Evolutionary conservation across 192 early-diverging fungal genomes (phyloP), one percentile per base, ranked within the genome.

Genomic region (Dissophora ornata): DNA sequence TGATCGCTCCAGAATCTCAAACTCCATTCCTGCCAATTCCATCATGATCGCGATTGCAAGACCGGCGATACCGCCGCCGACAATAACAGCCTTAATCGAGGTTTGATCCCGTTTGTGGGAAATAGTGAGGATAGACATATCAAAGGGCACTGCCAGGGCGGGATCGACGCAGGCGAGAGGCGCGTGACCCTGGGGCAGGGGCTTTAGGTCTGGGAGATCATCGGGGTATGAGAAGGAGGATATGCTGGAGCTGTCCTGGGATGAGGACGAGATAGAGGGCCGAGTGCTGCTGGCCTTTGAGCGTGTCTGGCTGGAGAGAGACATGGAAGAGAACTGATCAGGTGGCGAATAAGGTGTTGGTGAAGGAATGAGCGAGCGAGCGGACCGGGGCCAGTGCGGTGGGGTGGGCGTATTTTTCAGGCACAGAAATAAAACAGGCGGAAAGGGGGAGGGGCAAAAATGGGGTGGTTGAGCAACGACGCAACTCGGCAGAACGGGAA

Each of bases 21-120:
- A 80, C 33, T 80, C 79, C 16, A 80, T 80, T 8, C 71, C 64
- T 1, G 65, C 79, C n/a, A 55, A n/a, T 16, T 64, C 59, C 56
- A 80, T 73, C 64, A 61, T 62, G 51, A 74, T 62, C 30, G 79
- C 79, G 13, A 69, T 41, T 0, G 79, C 45, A 1, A 67, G 66
- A 18, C 79, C 79, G 16, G 65, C 52, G 32, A 80, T 67, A n/a
- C 69, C 63, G 10, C 65, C 79, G 4, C 79, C 79, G 2, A 80
- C 70, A 40, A 80, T 74, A 24, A 74, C 18, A 33, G 79, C 79
- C 48, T 69, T 80, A 46, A 79, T n/a, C 3, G 60, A 29, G 38
- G 28, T 63, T 15, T 42, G 42, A 38, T 71, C 55, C 18, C 36
- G 29, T 38, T 62, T 62, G 38, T 71, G 69, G 29, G 61, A 36